Conservation (phyloP, 1,284 basidiomycete species). For the Waitea zeae region DNA sequence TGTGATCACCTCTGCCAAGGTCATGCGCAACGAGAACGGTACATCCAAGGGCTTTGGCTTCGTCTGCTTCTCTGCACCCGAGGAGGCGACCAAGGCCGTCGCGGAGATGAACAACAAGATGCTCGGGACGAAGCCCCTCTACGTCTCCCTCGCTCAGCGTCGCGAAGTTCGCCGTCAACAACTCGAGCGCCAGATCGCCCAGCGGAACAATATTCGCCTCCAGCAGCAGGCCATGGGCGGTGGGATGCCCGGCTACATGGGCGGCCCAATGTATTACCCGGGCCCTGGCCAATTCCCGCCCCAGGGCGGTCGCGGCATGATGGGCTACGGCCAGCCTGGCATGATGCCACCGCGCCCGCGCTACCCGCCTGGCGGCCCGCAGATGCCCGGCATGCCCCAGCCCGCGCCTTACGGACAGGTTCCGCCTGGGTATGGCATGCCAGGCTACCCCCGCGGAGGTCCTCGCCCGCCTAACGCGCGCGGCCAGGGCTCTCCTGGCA, state of each 20-base stretch:
- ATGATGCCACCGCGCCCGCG: conserved; percentile 81
- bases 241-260: conserved; percentile 69
- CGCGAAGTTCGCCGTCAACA: conserved; percentile 98
- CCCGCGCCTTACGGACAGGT: conserved; percentile 50
- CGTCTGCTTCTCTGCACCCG: conserved; percentile 96
- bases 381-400: conserved; percentile 55
- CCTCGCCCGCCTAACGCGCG: conserved; percentile 22
- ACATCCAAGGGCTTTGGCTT: conserved; percentile 96
- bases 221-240: conserved; percentile 84
- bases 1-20: conserved; percentile 95
- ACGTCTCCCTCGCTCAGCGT: conserved; percentile 97
- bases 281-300: conserved; percentile 67
- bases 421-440: conserved; percentile 54
- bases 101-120: conserved; percentile 99
- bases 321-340: conserved; percentile 67
- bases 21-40: conserved; percentile 95
- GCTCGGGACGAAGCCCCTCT: conserved; percentile 96
- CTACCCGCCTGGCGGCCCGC: conserved; percentile 51
- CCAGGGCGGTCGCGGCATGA: conserved; percentile 65
- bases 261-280: conserved; percentile 78
- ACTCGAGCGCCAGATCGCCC: conserved; percentile 95
- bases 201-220: conserved; percentile 90
- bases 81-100: conserved; percentile 98
- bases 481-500: conserved; percentile 15
- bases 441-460: conserved; percentile 38